Evolutionary conservation across 371 early-diverging fungal genomes (phyloP), one percentile per base, ranked within the genome.

Genomic region (Haplosporangium sp.): DNA sequence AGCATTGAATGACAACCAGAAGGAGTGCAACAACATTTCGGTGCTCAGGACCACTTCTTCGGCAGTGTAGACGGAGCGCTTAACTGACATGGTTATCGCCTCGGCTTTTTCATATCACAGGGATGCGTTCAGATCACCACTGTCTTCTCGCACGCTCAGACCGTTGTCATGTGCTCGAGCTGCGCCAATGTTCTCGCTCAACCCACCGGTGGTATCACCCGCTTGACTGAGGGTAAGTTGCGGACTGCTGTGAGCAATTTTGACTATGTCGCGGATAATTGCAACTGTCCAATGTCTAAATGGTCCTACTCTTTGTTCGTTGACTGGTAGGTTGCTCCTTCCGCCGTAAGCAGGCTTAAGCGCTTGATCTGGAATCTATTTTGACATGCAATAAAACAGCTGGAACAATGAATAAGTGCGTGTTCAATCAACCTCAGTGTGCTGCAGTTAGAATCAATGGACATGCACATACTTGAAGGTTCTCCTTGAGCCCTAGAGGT

Each of bases 71-170:
- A 29, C 29, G 29, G 29, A 47, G 37, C 9, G 38, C 45, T 7
- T 46, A n/a, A 63, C 54, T 63, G 45, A 63, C 55, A 16, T n/a
- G 36, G 12, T 43, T 18, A 18, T 41, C 41, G 10, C 20, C n/a
- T 56, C n/a, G 23, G 10, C 36, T 42, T 46, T 23, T 13, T n/a
- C 6, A 45, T 54, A 43, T 41, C 36, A 53, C 62, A 72, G 79
- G 97, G 97, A 67, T 99, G 99, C 91, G 93, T 95, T 86, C 91
- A 93, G 87, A 97, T 98, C 86, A 99, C 98, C 85, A 95, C 98
- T 80, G 98, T 99, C 81, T 99, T 98, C 93, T 95, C 95, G 87
- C 99, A 99, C 89, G 98, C 99, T 74, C 99, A 99, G 88, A 97
- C 98, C 76, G 98, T 98, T 80, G 99, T 99, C 67, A 85, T 96